These are phyloP conservation scores for Malus sylvestris DNA, from an alignment of 306 rosid species.

Conservation along the genomic window DNA sequence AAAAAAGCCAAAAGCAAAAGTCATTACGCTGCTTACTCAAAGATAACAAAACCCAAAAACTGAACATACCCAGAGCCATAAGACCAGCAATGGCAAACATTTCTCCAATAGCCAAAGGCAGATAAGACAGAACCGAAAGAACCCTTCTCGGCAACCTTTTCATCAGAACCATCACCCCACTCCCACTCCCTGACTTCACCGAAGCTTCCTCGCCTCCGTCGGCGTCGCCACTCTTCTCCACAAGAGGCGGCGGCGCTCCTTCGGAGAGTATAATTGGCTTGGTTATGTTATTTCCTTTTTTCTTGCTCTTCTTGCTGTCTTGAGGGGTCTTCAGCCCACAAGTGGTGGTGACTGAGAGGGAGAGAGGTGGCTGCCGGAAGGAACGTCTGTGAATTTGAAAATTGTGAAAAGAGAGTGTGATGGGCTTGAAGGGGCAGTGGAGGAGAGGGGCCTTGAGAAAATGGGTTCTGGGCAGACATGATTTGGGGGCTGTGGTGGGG, in stretches of 20 bases:
- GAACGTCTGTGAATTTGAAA: background rate
- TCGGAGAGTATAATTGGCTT: conserved; percentile 73
- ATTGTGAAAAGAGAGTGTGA: conserved; percentile 16
- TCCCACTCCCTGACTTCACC: conserved; percentile 27
- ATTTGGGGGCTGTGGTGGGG: conserved; percentile 27
- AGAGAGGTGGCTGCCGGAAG: conserved; percentile 13
- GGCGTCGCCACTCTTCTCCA: conserved; percentile 19
- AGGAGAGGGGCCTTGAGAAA: conserved; percentile 32
- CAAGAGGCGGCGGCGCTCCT: conserved; percentile 59
- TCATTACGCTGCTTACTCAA: background rate
- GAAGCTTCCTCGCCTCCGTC: conserved; percentile 21
- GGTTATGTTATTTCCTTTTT: conserved; percentile 12
- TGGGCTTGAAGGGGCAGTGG: conserved; percentile 32
- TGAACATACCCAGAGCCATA: conserved; percentile 67
- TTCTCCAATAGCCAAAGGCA: conserved; percentile 94
- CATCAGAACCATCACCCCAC: conserved; percentile 25
- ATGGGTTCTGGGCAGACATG: conserved; percentile 33
- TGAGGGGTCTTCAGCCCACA: conserved; percentile 47
- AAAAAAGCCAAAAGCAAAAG: background rate
- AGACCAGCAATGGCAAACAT: conserved; percentile 73
- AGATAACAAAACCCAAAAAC: conserved; percentile 3
- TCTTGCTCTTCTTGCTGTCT: conserved; percentile 35
- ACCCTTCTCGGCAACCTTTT: conserved; percentile 49
- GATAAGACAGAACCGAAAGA: conserved; percentile 64
- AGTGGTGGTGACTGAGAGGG: conserved; percentile 22